These are phyloP conservation scores for Grifola frondosa DNA, from an alignment of 1,284 basidiomycete genomes.

Conservation along the genomic window DNA sequence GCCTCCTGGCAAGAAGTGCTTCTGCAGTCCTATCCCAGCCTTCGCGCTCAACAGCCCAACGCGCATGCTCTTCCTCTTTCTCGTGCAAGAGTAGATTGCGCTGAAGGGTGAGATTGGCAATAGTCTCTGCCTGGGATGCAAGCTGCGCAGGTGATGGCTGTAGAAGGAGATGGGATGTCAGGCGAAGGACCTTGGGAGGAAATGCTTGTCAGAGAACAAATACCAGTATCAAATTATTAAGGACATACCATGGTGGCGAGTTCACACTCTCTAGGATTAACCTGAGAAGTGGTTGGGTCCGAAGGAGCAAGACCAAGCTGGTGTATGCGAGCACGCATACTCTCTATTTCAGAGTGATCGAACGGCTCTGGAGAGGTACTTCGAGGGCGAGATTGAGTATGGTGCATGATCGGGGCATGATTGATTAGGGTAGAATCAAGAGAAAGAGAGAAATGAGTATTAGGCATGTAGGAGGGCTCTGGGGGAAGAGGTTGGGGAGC, in stretches of 20 bases:
- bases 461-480: constrained; percentile 1
- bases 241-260: constrained; percentile 56
- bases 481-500: constrained; percentile 24
- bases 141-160: constrained; percentile 49
- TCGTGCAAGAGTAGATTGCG: constrained; percentile 55
- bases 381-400: constrained; percentile 3
- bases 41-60: constrained; percentile 57
- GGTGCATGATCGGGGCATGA: constrained; percentile 5
- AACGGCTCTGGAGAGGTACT: constrained; percentile 31
- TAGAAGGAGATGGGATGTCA: constrained; percentile 36
- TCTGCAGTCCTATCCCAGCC: constrained; percentile 63
- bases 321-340: constrained; percentile 30
- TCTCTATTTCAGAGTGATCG: constrained; percentile 31
- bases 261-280: constrained; percentile 46
- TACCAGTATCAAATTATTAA: constrained; percentile 2
- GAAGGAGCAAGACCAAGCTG: constrained; percentile 22
- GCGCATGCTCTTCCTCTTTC: constrained; percentile 51
- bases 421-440: constrained; percentile 2
- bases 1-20: constrained; percentile 52
- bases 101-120: constrained; percentile 53
- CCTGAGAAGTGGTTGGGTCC: constrained; percentile 17
- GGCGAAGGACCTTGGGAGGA: constrained; percentile 46
- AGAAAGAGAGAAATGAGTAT: too few relatives aligned
- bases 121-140: constrained; percentile 57
- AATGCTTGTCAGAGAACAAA: neutral